Evolutionary conservation across 106 monocot genomes (phyloP).

Genomic region (Dendrobium officinale): DNA sequence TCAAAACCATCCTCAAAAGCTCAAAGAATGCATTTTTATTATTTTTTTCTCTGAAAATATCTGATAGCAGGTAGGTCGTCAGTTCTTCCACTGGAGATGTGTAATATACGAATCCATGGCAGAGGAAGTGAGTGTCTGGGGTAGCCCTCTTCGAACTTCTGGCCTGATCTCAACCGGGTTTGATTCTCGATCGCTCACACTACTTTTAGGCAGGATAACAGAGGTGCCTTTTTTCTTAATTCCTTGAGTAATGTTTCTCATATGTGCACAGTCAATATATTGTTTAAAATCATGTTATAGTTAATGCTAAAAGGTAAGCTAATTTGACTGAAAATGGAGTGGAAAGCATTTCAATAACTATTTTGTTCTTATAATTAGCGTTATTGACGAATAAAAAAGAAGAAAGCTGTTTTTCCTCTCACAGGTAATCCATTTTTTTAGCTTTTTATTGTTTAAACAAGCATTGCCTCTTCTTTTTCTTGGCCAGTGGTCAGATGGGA

Average conservation of each 20-base stretch:
- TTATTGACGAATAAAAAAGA: too few relatives aligned
- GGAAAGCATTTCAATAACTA: neutral
- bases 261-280: neutral
- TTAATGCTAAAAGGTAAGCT: neutral
- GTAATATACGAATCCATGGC: constrained; percentile 35
- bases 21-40: neutral
- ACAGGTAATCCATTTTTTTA: neutral
- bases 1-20: neutral
- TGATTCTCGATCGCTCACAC: constrained; percentile 39
- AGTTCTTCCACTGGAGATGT: constrained; percentile 50
- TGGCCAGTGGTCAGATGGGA: constrained; percentile 51
- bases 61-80: constrained; percentile 37
- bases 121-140: constrained; percentile 74
- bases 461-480: neutral
- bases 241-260: neutral
- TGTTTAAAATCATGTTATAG: neutral
- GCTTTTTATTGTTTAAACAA: neutral
- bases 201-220: constrained; percentile 56
- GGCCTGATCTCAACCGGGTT: constrained; percentile 31
- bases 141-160: constrained; percentile 52
- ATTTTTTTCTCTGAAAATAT: neutral
- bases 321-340: neutral
- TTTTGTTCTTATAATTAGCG: neutral
- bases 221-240: constrained; percentile 36
- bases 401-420: neutral